Percentiles rank a stretch among this genome's conserved stretches.
These are phyloP conservation scores for Saccharomycopsis vini DNA, from an alignment of 805 yeast species.

Conservation along the genomic window DNA sequence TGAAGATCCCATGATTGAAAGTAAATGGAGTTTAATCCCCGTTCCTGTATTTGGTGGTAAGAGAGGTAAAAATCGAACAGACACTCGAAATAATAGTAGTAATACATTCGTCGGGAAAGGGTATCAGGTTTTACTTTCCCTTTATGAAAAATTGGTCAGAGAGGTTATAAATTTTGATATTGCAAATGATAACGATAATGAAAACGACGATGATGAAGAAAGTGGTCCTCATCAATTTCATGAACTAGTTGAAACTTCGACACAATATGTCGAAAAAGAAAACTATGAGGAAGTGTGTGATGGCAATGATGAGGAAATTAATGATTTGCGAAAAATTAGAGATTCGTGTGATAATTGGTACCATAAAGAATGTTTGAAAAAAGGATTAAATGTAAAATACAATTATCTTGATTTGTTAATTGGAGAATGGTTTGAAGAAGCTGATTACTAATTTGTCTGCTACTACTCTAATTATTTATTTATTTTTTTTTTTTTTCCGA, in stretches of 20 bases:
- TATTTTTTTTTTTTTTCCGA: no score
- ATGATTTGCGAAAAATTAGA: no score
- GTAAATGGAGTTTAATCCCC: not conserved
- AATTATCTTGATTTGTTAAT: conserved; percentile 6
- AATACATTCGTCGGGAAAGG: not conserved
- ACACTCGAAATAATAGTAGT: not conserved
- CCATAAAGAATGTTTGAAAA: conserved; percentile 1
- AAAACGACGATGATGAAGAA: no score
- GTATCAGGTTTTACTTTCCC: no score
- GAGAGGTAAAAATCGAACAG: not conserved
- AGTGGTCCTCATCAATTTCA: no score
- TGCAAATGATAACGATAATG: no score
- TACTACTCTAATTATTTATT: no score
- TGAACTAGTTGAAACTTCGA: not conserved
- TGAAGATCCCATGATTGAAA: not conserved
- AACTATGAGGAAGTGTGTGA: not conserved
- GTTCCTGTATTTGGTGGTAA: not conserved
- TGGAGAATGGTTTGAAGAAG: not conserved
- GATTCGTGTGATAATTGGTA: conserved; percentile 1
- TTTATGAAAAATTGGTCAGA: no score
- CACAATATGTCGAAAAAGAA: not conserved
- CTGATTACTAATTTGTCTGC: no score
- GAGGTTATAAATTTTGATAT: no score
- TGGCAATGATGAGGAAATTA: no score
- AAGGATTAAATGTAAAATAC: conserved; percentile 7